These are phyloP conservation scores for Solanum peruvianum DNA, from an alignment of 257 asterid genomes.

Conservation along the genomic window DNA sequence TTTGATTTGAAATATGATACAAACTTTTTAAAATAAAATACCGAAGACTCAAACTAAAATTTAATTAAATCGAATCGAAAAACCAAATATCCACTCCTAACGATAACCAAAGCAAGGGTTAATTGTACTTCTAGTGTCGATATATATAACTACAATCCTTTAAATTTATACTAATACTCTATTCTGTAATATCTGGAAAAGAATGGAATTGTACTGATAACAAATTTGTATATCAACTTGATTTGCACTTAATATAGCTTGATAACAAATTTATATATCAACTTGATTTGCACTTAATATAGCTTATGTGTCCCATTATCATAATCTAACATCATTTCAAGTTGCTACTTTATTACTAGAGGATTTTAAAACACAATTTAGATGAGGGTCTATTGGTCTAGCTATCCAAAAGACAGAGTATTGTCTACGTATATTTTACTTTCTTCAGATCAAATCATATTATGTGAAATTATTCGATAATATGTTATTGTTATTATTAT, in stretches of 20 bases:
- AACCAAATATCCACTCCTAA: fast-evolving
- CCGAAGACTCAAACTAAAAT: too few relatives aligned
- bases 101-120: background rate
- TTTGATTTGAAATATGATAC: too few relatives aligned
- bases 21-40: too few relatives aligned
- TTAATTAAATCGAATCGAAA: too few relatives aligned
- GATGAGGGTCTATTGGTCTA: background rate
- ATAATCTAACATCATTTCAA: background rate
- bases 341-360: background rate
- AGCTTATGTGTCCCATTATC: background rate
- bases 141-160: background rate
- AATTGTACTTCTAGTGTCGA: background rate
- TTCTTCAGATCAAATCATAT: too few relatives aligned
- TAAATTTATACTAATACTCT: background rate
- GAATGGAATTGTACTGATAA: background rate
- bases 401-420: background rate
- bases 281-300: background rate
- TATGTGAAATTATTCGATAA: too few relatives aligned
- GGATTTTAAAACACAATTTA: background rate
- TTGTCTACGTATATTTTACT: background rate
- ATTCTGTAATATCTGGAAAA: background rate
- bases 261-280: background rate
- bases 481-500: too few relatives aligned
- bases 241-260: background rate
- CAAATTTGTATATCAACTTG: background rate